Base-by-base conservation (phyloP, 1,284 basidiomycete genomes). In the Sphaerobolus stellatus region DNA sequence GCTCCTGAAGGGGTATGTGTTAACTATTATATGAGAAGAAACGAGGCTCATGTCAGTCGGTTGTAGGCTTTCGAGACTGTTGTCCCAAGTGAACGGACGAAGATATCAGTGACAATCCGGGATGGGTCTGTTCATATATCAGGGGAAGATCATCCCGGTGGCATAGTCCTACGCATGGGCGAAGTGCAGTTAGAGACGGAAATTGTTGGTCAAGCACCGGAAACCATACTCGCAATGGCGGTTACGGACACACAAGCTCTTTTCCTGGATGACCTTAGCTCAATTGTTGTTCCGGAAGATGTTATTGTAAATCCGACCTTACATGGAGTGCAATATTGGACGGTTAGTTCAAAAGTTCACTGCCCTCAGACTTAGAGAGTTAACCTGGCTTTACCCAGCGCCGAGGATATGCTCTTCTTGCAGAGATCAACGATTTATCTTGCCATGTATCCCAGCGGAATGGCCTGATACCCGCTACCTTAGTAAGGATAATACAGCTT, bases 1-100 rank as follows among this genome's bases (percentile, higher is more conserved):
- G 83, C 94, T 22, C 96, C 96, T 13, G 90, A 91, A 46, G 94
- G 91, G 41, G 92, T 92, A 68, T 59, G 87, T 76, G 13, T 48
- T 24, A 27, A 40, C 6, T 46, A 50, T 41, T 36, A 16, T 55
- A 13, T 40, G 41, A 29, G 28, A 25, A 22, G 55, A 44, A 16
- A 48, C 48, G 36, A 33, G 34, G 52, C 30, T 28, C 30, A 48
- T 28, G 48, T 16, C 41, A 52, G 33, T 7, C 3, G 11, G n/a
- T 3, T n/a, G 1, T 58, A 94, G 84, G 89, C 90, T 0, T 98
- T 99, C 66, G 94, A 97, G 67, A 83, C 93, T 44, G 93, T 98
- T 13, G 84, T 94, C 20, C 96, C 96, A 0, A 94, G 83, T 58
- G 95, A 98, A 67, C 75, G 90, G 29, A 97, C 94, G 1, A 75